Evolutionary conservation across 2,329 filamentous ascomycete genomes (phyloP).

Genomic region (Paecilomyces formosus): DNA sequence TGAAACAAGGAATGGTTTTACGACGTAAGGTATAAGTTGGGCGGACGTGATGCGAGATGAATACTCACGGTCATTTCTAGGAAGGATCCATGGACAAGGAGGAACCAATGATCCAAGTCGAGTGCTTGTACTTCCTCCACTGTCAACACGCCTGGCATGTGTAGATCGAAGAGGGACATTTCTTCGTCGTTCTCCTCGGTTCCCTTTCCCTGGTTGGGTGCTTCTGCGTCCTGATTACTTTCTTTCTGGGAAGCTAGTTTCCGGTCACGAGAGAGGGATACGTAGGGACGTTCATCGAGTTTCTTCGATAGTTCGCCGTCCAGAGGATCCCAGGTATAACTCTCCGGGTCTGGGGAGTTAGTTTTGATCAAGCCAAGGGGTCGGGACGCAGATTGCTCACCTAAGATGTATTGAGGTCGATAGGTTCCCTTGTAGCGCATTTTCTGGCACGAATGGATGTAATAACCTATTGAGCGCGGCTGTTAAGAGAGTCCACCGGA

Average conservation of each 20-base stretch:
- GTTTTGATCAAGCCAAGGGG: constrained; percentile 1
- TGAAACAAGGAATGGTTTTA: not conserved
- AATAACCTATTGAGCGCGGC: constrained; percentile 41
- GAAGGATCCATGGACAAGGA: constrained; percentile 34
- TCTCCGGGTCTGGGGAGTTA: constrained; percentile 36
- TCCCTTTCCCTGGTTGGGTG: constrained; percentile 4
- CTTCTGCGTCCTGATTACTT: constrained; percentile 2
- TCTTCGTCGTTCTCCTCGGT: constrained; percentile 30
- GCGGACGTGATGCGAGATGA: not conserved
- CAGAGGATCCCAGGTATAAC: constrained; percentile 36
- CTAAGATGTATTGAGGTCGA: constrained; percentile 41
- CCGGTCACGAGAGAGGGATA: constrained; percentile 37
- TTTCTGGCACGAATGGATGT: constrained; percentile 52
- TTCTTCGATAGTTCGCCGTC: constrained; percentile 34
- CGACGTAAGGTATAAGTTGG: not conserved
- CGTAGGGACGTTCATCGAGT: constrained; percentile 36
- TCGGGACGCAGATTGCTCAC: constrained; percentile 19
- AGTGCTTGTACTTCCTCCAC: constrained; percentile 34
- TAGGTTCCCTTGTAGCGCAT: constrained; percentile 46
- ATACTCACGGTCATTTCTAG: constrained; percentile 35
- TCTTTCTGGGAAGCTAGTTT: constrained; percentile 5
- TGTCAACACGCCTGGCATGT: constrained; percentile 41
- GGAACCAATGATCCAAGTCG: constrained; percentile 37
- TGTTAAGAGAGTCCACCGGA: not conserved
- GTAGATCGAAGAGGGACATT: constrained; percentile 37